Conservation (phyloP, 2,329 filamentous ascomycete species). For the Trichophyton verrucosum region DNA sequence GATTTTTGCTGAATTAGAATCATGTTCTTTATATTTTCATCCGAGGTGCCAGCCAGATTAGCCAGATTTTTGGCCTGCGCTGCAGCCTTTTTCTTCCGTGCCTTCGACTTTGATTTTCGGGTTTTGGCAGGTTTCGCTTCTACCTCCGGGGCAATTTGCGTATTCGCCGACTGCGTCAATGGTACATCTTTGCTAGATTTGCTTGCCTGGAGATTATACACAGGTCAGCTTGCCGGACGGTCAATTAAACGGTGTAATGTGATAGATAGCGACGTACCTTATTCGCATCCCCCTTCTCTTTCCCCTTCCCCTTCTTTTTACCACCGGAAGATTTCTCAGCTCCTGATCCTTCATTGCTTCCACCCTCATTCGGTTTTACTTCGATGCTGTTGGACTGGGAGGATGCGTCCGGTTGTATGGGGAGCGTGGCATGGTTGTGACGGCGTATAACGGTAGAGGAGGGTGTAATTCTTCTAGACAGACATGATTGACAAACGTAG, state of each 20-base stretch:
- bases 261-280: not conserved
- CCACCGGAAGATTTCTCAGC: not conserved
- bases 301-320: not conserved
- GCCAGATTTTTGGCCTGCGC: not conserved
- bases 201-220: not conserved
- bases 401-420: not conserved
- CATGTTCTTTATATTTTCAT: not conserved
- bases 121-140: not conserved
- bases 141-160: not conserved
- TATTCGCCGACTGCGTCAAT: not conserved
- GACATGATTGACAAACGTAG: conserved; percentile 27
- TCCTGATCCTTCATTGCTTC: not conserved
- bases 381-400: not conserved
- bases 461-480: conserved; percentile 3
- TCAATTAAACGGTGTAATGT: not conserved
- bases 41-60: not conserved
- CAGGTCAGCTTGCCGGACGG: not conserved
- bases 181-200: not conserved
- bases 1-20: not conserved
- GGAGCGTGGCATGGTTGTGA: not conserved
- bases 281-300: not conserved
- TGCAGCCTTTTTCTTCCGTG: not conserved
- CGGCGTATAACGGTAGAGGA: not conserved
- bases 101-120: not conserved
- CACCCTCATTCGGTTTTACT: not conserved